A percentile compares a stretch with the other conserved stretches of the same genome.
Evolutionary conservation across 805 yeast genomes (phyloP).

Genomic region (Kregervanrija delftensis): DNA sequence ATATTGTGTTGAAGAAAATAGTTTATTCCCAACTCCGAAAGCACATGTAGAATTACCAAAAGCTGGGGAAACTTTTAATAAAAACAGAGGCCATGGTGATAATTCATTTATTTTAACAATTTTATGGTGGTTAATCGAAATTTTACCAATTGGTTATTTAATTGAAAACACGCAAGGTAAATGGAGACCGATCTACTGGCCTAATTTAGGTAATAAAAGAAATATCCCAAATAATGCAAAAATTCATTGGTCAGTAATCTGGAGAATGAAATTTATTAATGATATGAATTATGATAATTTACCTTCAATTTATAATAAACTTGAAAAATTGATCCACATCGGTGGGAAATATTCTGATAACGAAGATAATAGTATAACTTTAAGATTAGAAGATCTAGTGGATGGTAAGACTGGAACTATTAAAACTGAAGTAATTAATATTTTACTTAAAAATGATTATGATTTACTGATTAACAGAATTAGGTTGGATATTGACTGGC

Average conservation of each 20-base stretch:
- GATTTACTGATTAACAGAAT: not conserved
- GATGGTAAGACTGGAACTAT: constrained; percentile 16
- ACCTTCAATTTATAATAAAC: constrained; percentile 26
- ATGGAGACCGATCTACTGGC: constrained; percentile 45
- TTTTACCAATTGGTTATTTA: constrained; percentile 51
- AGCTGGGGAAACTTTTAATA: constrained; percentile 13
- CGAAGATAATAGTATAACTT: not conserved
- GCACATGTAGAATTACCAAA: not conserved
- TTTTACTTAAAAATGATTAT: not conserved
- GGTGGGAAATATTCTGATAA: constrained; percentile 1
- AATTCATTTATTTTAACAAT: constrained; percentile 22
- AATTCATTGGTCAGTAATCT: constrained; percentile 60
- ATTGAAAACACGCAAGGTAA: constrained; percentile 39
- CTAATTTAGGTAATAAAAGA: constrained; percentile 51
- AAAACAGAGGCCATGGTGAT: constrained; percentile 35
- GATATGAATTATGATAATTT: constrained; percentile 41
- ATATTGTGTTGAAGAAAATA: constrained; percentile 2
- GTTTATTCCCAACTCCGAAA: constrained; percentile 11
- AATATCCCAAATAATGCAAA: constrained; percentile 36
- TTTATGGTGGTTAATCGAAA: constrained; percentile 58
- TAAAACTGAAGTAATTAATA: constrained; percentile 6
- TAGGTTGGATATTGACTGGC: constrained; percentile 5
- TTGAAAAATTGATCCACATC: constrained; percentile 12
- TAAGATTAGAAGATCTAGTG: constrained; percentile 12
- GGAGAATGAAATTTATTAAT: constrained; percentile 41